These are phyloP conservation scores for Gillenia trifoliata DNA, from an alignment of 306 rosid species.

Conservation along the genomic window DNA sequence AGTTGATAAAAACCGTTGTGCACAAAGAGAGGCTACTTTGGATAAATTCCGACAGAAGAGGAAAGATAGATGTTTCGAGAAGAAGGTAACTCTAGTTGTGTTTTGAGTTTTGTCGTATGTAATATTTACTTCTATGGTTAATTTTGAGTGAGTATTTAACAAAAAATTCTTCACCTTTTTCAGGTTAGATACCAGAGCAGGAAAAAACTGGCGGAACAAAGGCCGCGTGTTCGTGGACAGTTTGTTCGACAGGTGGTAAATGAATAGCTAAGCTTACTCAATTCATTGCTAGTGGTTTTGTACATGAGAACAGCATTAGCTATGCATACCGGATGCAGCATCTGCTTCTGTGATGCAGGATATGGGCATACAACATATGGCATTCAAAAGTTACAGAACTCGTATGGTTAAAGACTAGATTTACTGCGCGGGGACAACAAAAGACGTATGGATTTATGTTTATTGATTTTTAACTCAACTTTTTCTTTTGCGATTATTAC, in stretches of 20 bases:
- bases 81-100: constrained; percentile 28
- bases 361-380: neutral
- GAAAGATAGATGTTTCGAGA: constrained; percentile 52
- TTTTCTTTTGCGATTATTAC: neutral
- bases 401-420: no score
- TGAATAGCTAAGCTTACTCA: constrained; percentile 4
- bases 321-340: neutral
- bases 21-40: constrained; percentile 44
- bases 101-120: neutral
- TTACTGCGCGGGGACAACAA: neutral
- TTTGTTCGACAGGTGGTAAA: constrained; percentile 24
- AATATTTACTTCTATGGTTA: neutral
- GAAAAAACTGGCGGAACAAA: constrained; percentile 33
- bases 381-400: neutral
- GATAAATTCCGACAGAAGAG: constrained; percentile 42
- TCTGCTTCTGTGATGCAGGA: neutral
- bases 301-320: neutral
- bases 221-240: constrained; percentile 34
- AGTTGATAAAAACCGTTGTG: constrained; percentile 1
- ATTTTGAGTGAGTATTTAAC: neutral
- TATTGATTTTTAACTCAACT: neutral
- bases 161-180: neutral
- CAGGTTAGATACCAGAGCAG: constrained; percentile 40
- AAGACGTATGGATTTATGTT: neutral
- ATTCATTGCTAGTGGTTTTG: neutral